phyloP scores from a whole-genome alignment of 2,329 filamentous ascomycete genomes.

The Hirsutella thompsonii region DNA sequence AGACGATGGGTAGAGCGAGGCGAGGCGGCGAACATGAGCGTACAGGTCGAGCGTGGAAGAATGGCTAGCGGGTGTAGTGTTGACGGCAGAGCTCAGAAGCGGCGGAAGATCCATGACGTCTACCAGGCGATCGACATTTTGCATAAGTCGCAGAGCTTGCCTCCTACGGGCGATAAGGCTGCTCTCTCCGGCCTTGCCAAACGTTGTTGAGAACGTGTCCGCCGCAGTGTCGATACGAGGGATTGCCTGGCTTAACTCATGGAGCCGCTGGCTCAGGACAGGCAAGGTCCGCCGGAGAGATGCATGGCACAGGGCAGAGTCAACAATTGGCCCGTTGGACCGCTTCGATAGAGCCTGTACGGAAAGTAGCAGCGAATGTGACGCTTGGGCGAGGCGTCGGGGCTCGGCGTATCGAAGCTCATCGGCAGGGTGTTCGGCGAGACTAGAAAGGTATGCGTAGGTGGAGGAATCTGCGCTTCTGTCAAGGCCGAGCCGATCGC shows the following conservation, averaged over 20 bases:
- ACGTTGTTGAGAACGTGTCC: slow-evolving; percentile 69
- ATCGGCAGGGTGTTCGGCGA: slow-evolving; percentile 64
- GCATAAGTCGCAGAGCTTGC: slow-evolving; percentile 65
- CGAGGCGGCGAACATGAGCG: slow-evolving; percentile 80
- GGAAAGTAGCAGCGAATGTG: slow-evolving; percentile 69
- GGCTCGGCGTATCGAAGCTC: slow-evolving; percentile 65
- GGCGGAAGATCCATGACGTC: slow-evolving; percentile 86
- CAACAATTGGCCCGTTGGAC: slow-evolving; percentile 74
- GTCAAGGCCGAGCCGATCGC: slow-evolving; percentile 19
- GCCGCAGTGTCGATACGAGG: slow-evolving; percentile 70
- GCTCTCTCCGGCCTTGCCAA: slow-evolving; percentile 60
- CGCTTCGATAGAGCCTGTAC: slow-evolving; percentile 82
- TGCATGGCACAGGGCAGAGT: slow-evolving; percentile 66
- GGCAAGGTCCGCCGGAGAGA: slow-evolving; percentile 63
- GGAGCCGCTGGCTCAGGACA: slow-evolving; percentile 49
- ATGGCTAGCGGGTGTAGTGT: slow-evolving; percentile 57
- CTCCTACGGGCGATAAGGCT: slow-evolving; percentile 61
- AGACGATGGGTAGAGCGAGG: slow-evolving; percentile 71
- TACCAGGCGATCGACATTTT: slow-evolving; percentile 79
- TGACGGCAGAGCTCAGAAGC: slow-evolving; percentile 68
- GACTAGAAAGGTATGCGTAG: slow-evolving; percentile 59
- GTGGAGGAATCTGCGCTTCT: slow-evolving; percentile 35
- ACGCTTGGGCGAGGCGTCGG: slow-evolving; percentile 64
- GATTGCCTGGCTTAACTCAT: slow-evolving; percentile 56
- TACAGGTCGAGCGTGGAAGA: slow-evolving; percentile 82